A percentile compares a stretch with the other conserved stretches of the same genome.
Evolutionary conservation across 306 rosid genomes (phyloP).

Genomic region (Cucumis melo): DNA sequence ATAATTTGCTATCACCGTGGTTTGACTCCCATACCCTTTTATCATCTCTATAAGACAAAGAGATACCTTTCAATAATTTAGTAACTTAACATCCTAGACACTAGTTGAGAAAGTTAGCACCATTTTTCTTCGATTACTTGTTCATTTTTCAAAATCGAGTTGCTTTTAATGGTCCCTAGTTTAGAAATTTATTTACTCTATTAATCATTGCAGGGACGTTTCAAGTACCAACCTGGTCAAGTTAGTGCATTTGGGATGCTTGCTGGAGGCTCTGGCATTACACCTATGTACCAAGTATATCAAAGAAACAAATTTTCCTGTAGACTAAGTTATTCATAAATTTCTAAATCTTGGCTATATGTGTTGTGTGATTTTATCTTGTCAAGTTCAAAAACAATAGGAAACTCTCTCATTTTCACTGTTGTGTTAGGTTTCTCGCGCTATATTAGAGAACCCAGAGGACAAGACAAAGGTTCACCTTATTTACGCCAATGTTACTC

Average conservation of each 20-base stretch:
- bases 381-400: background rate
- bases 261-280: conserved; percentile 99
- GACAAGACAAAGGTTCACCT: conserved; percentile 88
- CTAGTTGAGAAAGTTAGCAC: background rate
- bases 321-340: background rate
- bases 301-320: background rate
- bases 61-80: background rate
- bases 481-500: conserved; percentile 83
- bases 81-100: background rate
- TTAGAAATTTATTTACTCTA: background rate
- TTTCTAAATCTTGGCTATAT: background rate
- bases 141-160: background rate
- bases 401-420: background rate
- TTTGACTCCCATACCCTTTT: background rate
- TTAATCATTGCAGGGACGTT: conserved; percentile 61
- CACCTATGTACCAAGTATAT: conserved; percentile 96
- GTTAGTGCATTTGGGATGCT: conserved; percentile 97
- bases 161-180: background rate
- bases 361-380: background rate
- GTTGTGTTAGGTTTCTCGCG: conserved; percentile 69
- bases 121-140: background rate
- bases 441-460: conserved; percentile 73
- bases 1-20: background rate
- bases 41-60: background rate
- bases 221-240: conserved; percentile 73